Evolutionary conservation across 1,284 basidiomycete species (phyloP).

Genomic region (Phellinidium pouzarii): DNA sequence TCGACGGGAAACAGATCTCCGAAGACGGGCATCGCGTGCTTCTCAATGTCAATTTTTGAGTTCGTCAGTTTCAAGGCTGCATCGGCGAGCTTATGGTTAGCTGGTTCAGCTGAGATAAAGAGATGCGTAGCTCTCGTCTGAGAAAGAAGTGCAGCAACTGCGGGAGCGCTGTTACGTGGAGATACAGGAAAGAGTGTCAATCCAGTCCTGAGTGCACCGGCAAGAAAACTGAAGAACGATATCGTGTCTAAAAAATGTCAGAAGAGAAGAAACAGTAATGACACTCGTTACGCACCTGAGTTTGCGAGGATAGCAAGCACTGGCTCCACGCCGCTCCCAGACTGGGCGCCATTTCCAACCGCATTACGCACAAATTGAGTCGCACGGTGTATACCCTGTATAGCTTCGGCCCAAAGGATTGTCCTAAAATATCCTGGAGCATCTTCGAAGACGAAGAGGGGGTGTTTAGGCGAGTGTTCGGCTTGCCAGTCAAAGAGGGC

Average conservation of each 20-base stretch:
- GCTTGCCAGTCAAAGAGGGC: slow-evolving; percentile 33
- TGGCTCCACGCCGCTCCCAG: neutral
- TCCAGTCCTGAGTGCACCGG: slow-evolving; percentile 18
- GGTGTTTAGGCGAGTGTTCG: slow-evolving; percentile 29
- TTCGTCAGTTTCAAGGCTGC: neutral
- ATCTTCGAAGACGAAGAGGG: slow-evolving; percentile 29
- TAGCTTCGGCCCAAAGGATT: slow-evolving; percentile 27
- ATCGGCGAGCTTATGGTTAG: slow-evolving; percentile 6
- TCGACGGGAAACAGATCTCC: slow-evolving; percentile 9
- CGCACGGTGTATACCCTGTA: slow-evolving; percentile 21
- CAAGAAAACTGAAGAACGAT: slow-evolving; percentile 9
- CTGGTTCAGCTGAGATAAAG: slow-evolving; percentile 12
- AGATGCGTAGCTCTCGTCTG: slow-evolving; percentile 10
- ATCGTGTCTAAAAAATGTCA: slow-evolving; percentile 15
- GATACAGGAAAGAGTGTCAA: slow-evolving; percentile 17
- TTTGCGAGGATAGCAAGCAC: slow-evolving; percentile 3
- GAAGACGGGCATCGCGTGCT: slow-evolving; percentile 12
- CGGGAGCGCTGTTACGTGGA: slow-evolving; percentile 14
- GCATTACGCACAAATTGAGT: slow-evolving; percentile 11
- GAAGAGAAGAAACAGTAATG: neutral
- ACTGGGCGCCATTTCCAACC: neutral
- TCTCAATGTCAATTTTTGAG: neutral
- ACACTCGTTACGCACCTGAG: slow-evolving; percentile 1
- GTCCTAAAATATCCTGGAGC: neutral
- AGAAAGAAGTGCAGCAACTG: slow-evolving; percentile 13